These are phyloP conservation scores for Agastache rugosa DNA, from an alignment of 257 asterid genomes.

Conservation along the genomic window DNA sequence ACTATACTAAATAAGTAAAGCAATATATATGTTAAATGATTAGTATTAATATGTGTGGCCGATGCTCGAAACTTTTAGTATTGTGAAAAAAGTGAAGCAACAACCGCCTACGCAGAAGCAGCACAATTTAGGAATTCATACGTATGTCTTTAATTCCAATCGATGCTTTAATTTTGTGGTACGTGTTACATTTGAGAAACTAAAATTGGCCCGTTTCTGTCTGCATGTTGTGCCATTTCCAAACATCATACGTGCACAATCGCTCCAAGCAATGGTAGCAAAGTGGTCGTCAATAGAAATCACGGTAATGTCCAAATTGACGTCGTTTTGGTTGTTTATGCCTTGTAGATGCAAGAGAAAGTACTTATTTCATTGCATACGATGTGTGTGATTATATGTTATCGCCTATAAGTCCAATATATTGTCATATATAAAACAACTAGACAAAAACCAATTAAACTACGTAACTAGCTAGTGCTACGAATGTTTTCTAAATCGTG, in stretches of 20 bases:
- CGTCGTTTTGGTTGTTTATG: neutral
- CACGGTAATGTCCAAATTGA: neutral
- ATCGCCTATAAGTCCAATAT: too few species aligned
- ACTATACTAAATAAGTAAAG: neutral
- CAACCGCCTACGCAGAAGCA: neutral
- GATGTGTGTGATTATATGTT: too few species aligned
- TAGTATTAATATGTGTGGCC: slow-evolving; percentile 2
- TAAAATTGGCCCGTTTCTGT: neutral
- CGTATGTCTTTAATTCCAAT: neutral
- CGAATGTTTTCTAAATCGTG: too few species aligned
- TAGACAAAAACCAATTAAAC: too few species aligned
- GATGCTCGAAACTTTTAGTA: neutral
- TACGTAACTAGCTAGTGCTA: too few species aligned
- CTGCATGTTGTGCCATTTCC: neutral
- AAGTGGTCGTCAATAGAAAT: neutral
- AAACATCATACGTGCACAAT: slow-evolving; percentile 10
- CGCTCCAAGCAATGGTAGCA: neutral
- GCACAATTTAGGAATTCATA: neutral
- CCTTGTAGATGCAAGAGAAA: too few species aligned
- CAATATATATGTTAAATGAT: neutral
- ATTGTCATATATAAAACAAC: too few species aligned
- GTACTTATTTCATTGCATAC: too few species aligned
- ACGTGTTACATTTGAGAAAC: slow-evolving; percentile 5
- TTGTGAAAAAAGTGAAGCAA: slow-evolving; percentile 4
- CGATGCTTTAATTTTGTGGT: slow-evolving; percentile 13